Evolutionary conservation across 192 early-diverging fungal genomes (phyloP), one percentile per base, ranked within the genome.

Genomic region (Geranomyces michiganensis): DNA sequence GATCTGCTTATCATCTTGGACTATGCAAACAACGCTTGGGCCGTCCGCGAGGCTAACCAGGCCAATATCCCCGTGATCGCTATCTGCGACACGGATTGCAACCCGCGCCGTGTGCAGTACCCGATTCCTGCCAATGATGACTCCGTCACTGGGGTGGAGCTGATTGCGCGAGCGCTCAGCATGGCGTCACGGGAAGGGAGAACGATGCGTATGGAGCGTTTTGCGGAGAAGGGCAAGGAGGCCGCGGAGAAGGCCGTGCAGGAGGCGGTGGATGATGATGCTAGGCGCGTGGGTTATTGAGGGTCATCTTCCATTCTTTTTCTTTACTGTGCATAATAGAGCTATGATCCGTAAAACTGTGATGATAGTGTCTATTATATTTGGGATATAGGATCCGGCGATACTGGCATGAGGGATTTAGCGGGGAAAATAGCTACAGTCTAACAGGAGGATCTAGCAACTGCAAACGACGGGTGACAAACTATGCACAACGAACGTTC

Each of bases 61-160:
- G 73, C 83, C 68, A 86, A 91, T 66, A 90, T 98, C 32, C 96
- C 96, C 26, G 91, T 94, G 9, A 88, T 98, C 51, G 94, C 92
- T 46, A 83, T 98, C 60, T 87, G 92, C 41, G 96, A 98, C 75
- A 95, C 94, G 26, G 93, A 98, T 81, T 91, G 88, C 74, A 90
- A 96, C 76, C 94, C 96, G 33, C 79, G 85, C 15, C 68, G 71
- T 9, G 94, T 97, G 32, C 90, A 92, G 1, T 98, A 96, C 76
- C 91, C 94, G 19, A 92, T 98, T 43, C 94, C 96, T 0, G 95
- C 91, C 56, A 98, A 98, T 77, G 96, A 98, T 71, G 95, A 98
- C 74, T 90, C 92, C 6, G 69, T 92, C 26, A 77, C 85, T 14
- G 89, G 88, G 44, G 84, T 98, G 12, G 87, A 89, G 59, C 76